Conservation (phyloP, 176 grass and related monocot species). For the Microstegium vimineum region DNA sequence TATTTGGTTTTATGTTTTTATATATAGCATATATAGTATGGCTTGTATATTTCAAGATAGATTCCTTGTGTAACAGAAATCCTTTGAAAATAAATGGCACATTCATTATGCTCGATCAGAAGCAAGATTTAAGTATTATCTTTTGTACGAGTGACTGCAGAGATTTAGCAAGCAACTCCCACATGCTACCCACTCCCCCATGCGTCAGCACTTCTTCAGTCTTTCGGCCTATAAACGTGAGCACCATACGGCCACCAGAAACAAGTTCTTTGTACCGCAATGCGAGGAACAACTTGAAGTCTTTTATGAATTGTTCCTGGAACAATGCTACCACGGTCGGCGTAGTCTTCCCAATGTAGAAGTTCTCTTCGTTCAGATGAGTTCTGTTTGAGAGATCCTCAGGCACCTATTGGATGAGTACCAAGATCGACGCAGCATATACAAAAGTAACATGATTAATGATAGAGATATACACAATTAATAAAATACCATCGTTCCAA, state of each 20-base stretch:
- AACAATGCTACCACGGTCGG: no score
- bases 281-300: slow-evolving; percentile 23
- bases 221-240: slow-evolving; percentile 36
- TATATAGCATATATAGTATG: no score
- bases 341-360: not conserved
- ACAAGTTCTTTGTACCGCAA: slow-evolving; percentile 32
- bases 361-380: not conserved
- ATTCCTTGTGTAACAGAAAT: not conserved
- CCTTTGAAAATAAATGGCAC: no score
- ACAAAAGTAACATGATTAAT: not conserved
- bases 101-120: not conserved
- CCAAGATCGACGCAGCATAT: not conserved
- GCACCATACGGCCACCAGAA: slow-evolving; percentile 24
- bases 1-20: no score
- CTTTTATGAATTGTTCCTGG: no score
- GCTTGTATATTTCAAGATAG: no score
- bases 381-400: not conserved
- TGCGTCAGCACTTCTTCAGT: not conserved
- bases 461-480: not conserved
- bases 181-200: not conserved
- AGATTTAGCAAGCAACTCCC: slow-evolving; percentile 21
- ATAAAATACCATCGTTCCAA: not conserved
- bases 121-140: slow-evolving; percentile 18
- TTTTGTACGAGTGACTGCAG: slow-evolving; percentile 23
- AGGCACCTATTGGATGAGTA: not conserved